A percentile compares a stretch with the other conserved stretches of the same genome.
These are phyloP conservation scores for Erysimum cheiri DNA, from an alignment of 441 rosid genomes.

Conservation along the genomic window DNA sequence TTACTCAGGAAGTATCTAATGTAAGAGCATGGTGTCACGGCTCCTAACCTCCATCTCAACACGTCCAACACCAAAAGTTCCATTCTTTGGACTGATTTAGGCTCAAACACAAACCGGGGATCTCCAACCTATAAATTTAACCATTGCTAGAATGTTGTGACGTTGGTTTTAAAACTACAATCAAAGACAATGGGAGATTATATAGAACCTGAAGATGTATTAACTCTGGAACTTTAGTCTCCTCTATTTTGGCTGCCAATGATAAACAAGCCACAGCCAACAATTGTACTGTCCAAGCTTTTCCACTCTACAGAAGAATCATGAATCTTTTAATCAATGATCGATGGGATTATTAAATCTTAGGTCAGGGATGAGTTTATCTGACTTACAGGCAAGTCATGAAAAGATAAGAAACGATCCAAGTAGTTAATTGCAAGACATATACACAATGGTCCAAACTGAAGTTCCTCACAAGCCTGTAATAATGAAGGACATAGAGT, in stretches of 20 bases:
- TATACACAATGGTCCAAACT: constrained; percentile 62
- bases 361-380: constrained; percentile 33
- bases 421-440: constrained; percentile 70
- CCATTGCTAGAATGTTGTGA: constrained; percentile 24
- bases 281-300: constrained; percentile 79
- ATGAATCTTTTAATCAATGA: neutral
- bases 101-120: constrained; percentile 60
- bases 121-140: constrained; percentile 54
- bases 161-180: constrained; percentile 41
- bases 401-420: constrained; percentile 76
- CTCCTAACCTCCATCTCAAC: constrained; percentile 65
- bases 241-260: constrained; percentile 86
- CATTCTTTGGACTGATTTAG: constrained; percentile 63
- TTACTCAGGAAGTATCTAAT: constrained; percentile 58
- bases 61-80: constrained; percentile 60
- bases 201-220: constrained; percentile 62
- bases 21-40: constrained; percentile 61
- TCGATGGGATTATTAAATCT: constrained; percentile 19
- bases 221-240: constrained; percentile 58
- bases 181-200: constrained; percentile 44
- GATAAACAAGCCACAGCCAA: constrained; percentile 84
- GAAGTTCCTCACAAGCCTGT: constrained; percentile 74
- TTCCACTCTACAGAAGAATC: constrained; percentile 44
- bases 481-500: neutral
- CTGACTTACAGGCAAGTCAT: constrained; percentile 58